A percentile compares a stretch with the other conserved stretches of the same genome.
These are phyloP conservation scores for Stagonosporopsis cucurbitacearum DNA, from an alignment of 2,329 filamentous ascomycete species.

Conservation along the genomic window DNA sequence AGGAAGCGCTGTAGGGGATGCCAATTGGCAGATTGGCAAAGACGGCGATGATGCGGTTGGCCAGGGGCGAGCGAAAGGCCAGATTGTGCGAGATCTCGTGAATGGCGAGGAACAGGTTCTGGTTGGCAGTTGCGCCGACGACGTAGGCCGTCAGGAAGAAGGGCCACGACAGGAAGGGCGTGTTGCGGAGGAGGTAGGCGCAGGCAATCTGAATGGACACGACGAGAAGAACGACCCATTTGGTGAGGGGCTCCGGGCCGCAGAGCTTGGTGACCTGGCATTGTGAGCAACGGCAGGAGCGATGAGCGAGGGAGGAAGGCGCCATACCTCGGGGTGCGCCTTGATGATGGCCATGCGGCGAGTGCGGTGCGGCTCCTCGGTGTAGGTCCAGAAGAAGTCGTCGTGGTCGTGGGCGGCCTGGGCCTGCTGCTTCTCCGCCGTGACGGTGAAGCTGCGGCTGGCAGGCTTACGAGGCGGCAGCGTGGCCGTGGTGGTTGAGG, in stretches of 20 bases:
- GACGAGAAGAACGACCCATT: slow-evolving; percentile 86
- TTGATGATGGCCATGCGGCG: slow-evolving; percentile 94
- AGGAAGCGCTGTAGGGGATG: slow-evolving; percentile 93
- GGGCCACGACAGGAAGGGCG: slow-evolving; percentile 78
- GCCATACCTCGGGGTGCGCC: slow-evolving; percentile 89
- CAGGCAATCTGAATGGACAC: slow-evolving; percentile 80
- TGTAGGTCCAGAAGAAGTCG: slow-evolving; percentile 98
- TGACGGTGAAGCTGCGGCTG: slow-evolving; percentile 32
- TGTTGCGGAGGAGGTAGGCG: slow-evolving; percentile 78
- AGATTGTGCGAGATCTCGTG: slow-evolving; percentile 99
- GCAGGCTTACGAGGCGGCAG: slow-evolving; percentile 33
- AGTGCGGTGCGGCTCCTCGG: slow-evolving; percentile 94
- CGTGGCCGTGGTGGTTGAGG: slow-evolving; percentile 47
- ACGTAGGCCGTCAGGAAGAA: slow-evolving; percentile 90
- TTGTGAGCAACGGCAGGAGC: slow-evolving; percentile 13
- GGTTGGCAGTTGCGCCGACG: slow-evolving; percentile 92
- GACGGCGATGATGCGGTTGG: slow-evolving; percentile 87
- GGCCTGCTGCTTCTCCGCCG: slow-evolving; percentile 25
- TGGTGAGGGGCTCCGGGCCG: slow-evolving; percentile 92
- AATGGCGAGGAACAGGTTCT: slow-evolving; percentile 97
- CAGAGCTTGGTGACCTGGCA: slow-evolving; percentile 90
- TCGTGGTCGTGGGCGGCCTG: slow-evolving; percentile 47
- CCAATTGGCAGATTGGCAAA: slow-evolving; percentile 96
- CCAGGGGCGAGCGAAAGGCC: slow-evolving; percentile 80
- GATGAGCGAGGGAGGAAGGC: background rate